Base-by-base conservation (phyloP, 805 yeast species). In the Ogataea chonburiensis region DNA sequence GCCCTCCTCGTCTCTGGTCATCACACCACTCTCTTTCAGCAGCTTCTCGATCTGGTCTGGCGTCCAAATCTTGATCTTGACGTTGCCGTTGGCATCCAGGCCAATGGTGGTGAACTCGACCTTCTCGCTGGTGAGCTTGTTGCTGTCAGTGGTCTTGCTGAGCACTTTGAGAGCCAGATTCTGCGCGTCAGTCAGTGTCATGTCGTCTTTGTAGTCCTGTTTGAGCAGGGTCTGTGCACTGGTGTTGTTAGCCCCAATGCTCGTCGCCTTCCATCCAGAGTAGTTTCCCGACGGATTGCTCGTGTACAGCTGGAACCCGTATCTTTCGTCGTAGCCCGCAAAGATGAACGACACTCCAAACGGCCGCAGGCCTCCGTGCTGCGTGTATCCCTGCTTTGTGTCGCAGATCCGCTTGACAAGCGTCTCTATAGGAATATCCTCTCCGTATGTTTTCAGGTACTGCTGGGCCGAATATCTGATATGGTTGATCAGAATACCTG, bases 261-360 rank as follows among this genome's bases (percentile, higher is more conserved):
- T 75, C 21, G 96, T 91, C 28, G 98, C 98, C 64, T 86, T 88
- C 99, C 99, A 93, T 17, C 98, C 98, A 14, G 95, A 78, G 61
- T 89, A 93, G 66, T 93, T 93, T 17, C 99, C 99, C 0, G 96
- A 86, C 10, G 99, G 99, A 60, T 93, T 93, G 16, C 95, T 84
- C 5, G 96, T 89, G 66, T 81, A 93, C 49, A 93, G 70, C 63
- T 93, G 98, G 70, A 83, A 93, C 20, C 88, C 88, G 53, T 81
- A 81, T 54, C 86, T 68, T 36, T 87, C 91, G 60, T 93, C 98
- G 56, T 81, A 83, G 6, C 99, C 99, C 5, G 98, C 98, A 57
- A 86, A 93, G 43, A 93, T 76, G 64, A 93, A 89, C 34, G 95
- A 84, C 25, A 93, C 98, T 55, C 99, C 98, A 61, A 88, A 93